These are phyloP conservation scores for Penicillium glabrum DNA, from an alignment of 2,329 filamentous ascomycete genomes.

Conservation along the genomic window DNA sequence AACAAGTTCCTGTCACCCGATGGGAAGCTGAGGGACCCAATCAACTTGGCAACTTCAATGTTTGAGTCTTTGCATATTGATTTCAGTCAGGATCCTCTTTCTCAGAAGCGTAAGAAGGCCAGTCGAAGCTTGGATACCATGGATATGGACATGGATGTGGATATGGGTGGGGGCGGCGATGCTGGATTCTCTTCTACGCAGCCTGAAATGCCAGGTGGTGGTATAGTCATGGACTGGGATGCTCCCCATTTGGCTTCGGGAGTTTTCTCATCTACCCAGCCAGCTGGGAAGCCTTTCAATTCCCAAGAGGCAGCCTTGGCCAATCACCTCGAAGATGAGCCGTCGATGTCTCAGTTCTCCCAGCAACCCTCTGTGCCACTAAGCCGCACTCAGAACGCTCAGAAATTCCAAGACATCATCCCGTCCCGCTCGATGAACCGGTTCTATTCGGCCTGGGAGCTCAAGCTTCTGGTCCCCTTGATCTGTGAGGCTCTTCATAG, in stretches of 20 bases:
- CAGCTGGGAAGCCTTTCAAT: slow-evolving; percentile 36
- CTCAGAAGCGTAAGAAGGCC: slow-evolving; percentile 39
- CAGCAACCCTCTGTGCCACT: slow-evolving; percentile 74
- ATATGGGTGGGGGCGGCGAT: slow-evolving; percentile 39
- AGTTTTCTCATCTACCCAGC: slow-evolving; percentile 47
- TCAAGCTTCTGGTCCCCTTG: slow-evolving; percentile 74
- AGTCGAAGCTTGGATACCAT: slow-evolving; percentile 57
- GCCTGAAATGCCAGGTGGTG: slow-evolving; percentile 73
- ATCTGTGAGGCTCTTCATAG: slow-evolving; percentile 79
- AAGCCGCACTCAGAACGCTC: slow-evolving; percentile 83
- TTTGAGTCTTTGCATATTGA: slow-evolving; percentile 88
- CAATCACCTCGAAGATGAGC: slow-evolving; percentile 77
- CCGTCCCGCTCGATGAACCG: slow-evolving; percentile 83
- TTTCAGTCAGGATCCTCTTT: slow-evolving; percentile 67
- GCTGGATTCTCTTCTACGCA: slow-evolving; percentile 74
- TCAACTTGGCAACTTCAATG: slow-evolving; percentile 91
- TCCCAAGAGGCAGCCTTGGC: slow-evolving; percentile 47
- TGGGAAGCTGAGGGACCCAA: slow-evolving; percentile 73
- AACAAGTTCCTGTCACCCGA: slow-evolving; percentile 75
- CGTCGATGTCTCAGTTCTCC: slow-evolving; percentile 80
- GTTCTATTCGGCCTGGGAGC: slow-evolving; percentile 82
- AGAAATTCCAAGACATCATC: slow-evolving; percentile 85
- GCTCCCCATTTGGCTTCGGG: slow-evolving; percentile 59
- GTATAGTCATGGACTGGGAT: slow-evolving; percentile 86
- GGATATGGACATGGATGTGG: slow-evolving; percentile 63